phyloP scores from a whole-genome alignment of 2,329 filamentous ascomycete genomes.

The Raffaelea albimanens region DNA sequence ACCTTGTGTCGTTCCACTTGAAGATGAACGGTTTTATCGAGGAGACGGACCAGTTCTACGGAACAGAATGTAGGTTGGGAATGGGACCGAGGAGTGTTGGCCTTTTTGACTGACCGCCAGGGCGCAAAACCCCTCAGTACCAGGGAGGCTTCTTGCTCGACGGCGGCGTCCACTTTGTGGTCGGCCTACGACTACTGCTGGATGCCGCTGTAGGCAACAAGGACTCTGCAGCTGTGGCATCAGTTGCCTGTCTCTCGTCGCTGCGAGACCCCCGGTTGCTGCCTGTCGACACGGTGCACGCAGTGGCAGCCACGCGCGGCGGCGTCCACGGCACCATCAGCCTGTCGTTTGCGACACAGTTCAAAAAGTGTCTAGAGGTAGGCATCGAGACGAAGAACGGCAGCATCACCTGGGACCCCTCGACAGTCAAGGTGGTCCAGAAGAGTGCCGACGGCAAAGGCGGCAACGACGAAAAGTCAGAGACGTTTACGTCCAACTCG shows the following conservation, averaged over 20 bases:
- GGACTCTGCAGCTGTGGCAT: too few species aligned
- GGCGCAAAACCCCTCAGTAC: slow-evolving; percentile 57
- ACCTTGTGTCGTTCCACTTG: slow-evolving; percentile 24
- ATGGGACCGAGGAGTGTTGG: neutral
- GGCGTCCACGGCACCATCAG: slow-evolving; percentile 6
- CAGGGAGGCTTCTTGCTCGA: slow-evolving; percentile 72
- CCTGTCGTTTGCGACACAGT: slow-evolving; percentile 8
- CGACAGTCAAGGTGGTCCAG: slow-evolving; percentile 9
- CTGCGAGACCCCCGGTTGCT: slow-evolving; percentile 3
- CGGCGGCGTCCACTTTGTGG: slow-evolving; percentile 53
- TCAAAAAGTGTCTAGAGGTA: slow-evolving; percentile 4
- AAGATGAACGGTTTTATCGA: slow-evolving; percentile 33
- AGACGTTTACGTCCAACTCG: neutral
- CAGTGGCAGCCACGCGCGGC: slow-evolving; percentile 1
- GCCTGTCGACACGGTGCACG: slow-evolving; percentile 7
- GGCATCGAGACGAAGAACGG: slow-evolving; percentile 9
- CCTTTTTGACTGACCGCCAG: neutral
- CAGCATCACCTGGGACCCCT: slow-evolving; percentile 14
- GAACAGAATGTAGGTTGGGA: slow-evolving; percentile 27
- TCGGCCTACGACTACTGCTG: slow-evolving; percentile 2
- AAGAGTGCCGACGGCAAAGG: neutral
- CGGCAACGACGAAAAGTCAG: neutral
- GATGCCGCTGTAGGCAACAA: slow-evolving; percentile 3
- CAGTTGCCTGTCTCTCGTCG: neutral
- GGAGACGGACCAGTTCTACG: slow-evolving; percentile 33